A percentile compares a stretch with the other conserved stretches of the same genome.
Conservation (phyloP, 257 asterid species). For the Fraxinus americana region DNA sequence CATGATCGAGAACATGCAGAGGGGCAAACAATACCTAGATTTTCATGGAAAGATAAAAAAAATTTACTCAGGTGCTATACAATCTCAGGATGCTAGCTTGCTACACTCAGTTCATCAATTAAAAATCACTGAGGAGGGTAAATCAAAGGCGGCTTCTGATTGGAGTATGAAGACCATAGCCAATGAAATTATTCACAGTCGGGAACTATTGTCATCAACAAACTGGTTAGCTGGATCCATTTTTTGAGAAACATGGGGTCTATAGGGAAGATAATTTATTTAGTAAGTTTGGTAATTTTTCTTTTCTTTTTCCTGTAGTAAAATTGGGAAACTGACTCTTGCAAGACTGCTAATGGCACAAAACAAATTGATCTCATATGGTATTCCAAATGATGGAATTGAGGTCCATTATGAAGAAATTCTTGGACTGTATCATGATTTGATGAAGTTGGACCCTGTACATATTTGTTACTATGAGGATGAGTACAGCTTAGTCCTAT, state of each 20-base stretch:
- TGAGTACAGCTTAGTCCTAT: constrained; percentile 64
- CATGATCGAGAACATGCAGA: constrained; percentile 37
- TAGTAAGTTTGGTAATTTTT: constrained; percentile 23
- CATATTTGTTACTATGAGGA: constrained; percentile 80
- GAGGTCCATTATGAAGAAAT: constrained; percentile 57
- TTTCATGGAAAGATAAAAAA: constrained; percentile 68
- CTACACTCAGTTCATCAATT: constrained; percentile 40
- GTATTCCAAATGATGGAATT: constrained; percentile 36
- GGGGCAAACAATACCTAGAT: constrained; percentile 34
- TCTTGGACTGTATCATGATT: constrained; percentile 68
- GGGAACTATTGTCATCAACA: constrained; percentile 64
- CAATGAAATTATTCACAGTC: constrained; percentile 67
- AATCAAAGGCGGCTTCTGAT: constrained; percentile 34
- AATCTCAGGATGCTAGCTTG: constrained; percentile 40
- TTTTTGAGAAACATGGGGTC: constrained; percentile 18
- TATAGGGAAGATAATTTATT: constrained; percentile 14
- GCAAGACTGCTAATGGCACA: constrained; percentile 85
- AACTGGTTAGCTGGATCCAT: constrained; percentile 59
- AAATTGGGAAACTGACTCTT: constrained; percentile 93
- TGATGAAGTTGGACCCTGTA: constrained; percentile 74
- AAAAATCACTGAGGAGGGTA: constrained; percentile 40
- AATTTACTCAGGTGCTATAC: constrained; percentile 39
- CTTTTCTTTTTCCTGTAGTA: constrained; percentile 51
- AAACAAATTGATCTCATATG: constrained; percentile 49
- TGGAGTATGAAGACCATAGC: constrained; percentile 58